A percentile compares a stretch with the other conserved stretches of the same genome.
phyloP scores from a whole-genome alignment of 495 filamentous ascomycete species.

The Hyaloscypha finlandica region DNA sequence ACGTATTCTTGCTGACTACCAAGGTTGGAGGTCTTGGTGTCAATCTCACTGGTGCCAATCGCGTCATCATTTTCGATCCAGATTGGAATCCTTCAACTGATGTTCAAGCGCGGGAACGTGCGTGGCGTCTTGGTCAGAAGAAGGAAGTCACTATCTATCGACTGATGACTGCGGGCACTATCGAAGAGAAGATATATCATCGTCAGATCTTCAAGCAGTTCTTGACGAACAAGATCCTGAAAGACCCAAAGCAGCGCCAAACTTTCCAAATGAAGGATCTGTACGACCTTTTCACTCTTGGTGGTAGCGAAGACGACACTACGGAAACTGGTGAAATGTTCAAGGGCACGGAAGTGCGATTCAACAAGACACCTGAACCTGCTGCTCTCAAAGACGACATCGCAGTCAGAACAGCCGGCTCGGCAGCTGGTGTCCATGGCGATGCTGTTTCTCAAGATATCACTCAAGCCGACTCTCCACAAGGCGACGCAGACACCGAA shows the following conservation, averaged over 20 bases:
- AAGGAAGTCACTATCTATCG: slow-evolving; percentile 92
- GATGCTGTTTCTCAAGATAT: slow-evolving; percentile 42
- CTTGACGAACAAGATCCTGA: slow-evolving; percentile 89
- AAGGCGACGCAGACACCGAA: slow-evolving; percentile 41
- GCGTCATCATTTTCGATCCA: slow-evolving; percentile 96
- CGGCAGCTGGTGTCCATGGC: slow-evolving; percentile 17
- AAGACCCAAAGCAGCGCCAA: slow-evolving; percentile 85
- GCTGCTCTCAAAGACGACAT: slow-evolving; percentile 39
- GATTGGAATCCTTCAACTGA: slow-evolving; percentile 98
- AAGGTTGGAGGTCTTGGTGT: slow-evolving; percentile 93
- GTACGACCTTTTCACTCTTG: slow-evolving; percentile 87
- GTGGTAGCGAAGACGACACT: slow-evolving; percentile 61
- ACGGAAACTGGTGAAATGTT: slow-evolving; percentile 88
- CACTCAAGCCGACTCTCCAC: slow-evolving; percentile 7
- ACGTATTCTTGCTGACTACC: slow-evolving; percentile 92
- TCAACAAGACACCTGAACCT: slow-evolving; percentile 39
- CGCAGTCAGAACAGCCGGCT: slow-evolving; percentile 17
- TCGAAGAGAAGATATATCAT: slow-evolving; percentile 99
- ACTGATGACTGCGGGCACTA: slow-evolving; percentile 94
- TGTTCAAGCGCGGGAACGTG: slow-evolving; percentile 90
- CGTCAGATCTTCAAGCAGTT: slow-evolving; percentile 98
- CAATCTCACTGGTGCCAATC: slow-evolving; percentile 91
- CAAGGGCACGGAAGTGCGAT: slow-evolving; percentile 75
- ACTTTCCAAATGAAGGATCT: slow-evolving; percentile 84
- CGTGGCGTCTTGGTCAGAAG: slow-evolving; percentile 94